Evolutionary conservation across 768 basidiomycete genomes (phyloP), one percentile per base, ranked within the genome.

Genomic region (Russula sp.): DNA sequence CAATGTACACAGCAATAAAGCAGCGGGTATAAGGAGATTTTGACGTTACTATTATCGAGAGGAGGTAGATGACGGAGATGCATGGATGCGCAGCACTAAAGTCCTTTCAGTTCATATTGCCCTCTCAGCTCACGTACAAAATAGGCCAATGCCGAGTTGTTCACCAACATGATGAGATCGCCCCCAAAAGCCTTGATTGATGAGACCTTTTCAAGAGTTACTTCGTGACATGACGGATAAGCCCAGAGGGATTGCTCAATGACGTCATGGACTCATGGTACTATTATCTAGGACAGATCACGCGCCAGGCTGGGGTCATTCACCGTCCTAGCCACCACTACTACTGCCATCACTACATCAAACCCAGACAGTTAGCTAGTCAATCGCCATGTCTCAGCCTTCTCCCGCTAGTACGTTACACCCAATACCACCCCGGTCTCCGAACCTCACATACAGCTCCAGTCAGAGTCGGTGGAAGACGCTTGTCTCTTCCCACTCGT

Each of bases 151-250:
- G 27, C 27, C 27, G 27, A 22, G 22, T 22, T 22, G 22, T 22
- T 22, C 22, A 22, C 2, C 22, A 22, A 98, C 73, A 98, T 98
- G 63, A 77, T 81, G 61, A 98, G 73, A 59, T 83, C 81, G 27
- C 96, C 97, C 62, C 82, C 87, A 65, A 88, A 96, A 11, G 84
- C 80, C 74, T 88, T 88, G 82, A 84, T 93, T 10, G 83, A 79
- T 1, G 91, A 88, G 18, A 94, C 65, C 71, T 85, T 83, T 68
- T 89, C 83, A 67, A 94, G 82, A 42, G 70, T 69, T 70, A 71
- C 74, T 50, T 50, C 68, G 32, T 27, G 64, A 60, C 65, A 62
- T 70, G 59, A 42, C n/a, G 31, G 18, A 35, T 18, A 32, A 49
- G 42, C 16, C 16, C 5, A 3, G 22, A 22, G 22, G 45, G 16